These are phyloP conservation scores for Nannochloris sp. DNA, from an alignment of 139 green algal genomes.

Conservation along the genomic window DNA sequence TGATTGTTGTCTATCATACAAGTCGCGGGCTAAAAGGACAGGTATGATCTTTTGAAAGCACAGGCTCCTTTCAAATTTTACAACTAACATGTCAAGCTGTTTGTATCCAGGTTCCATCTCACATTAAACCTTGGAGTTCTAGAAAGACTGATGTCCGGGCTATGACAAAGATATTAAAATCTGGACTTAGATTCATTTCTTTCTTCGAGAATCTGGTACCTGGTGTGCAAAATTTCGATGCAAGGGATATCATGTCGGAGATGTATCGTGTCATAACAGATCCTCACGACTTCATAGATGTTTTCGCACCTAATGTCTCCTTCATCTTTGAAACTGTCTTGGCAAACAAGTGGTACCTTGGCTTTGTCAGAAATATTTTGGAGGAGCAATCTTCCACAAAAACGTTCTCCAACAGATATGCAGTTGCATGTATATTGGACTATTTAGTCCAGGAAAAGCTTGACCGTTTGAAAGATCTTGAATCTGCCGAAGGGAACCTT, in stretches of 20 bases:
- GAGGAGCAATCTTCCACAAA: conserved; percentile 12
- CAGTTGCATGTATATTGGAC: conserved; percentile 15
- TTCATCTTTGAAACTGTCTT: conserved; percentile 44
- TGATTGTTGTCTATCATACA: conserved; percentile 32
- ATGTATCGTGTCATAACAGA: conserved; percentile 76
- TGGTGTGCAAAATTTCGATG: conserved; percentile 26
- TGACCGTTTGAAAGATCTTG: conserved; percentile 49
- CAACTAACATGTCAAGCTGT: conserved; percentile 8
- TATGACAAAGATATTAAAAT: conserved; percentile 23
- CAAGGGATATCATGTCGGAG: conserved; percentile 67
- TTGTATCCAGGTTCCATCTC: conserved; percentile 11
- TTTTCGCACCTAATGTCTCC: conserved; percentile 54
- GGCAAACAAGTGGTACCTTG: conserved; percentile 38
- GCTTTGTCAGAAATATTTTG: conserved; percentile 29
- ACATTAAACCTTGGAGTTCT: conserved; percentile 20
- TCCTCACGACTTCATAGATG: conserved; percentile 74
- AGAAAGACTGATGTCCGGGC: conserved; percentile 14
- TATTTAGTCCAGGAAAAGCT: conserved; percentile 20
- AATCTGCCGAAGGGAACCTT: conserved; percentile 27
- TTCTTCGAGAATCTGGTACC: conserved; percentile 3
- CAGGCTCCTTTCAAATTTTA: not conserved
- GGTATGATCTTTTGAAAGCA: not conserved
- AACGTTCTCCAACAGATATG: conserved; percentile 22
- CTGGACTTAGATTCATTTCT: conserved; percentile 1
- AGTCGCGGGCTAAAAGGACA: conserved; percentile 5